phyloP scores from a whole-genome alignment of 192 early-diverging fungal species.

The Backusella australiensis region DNA sequence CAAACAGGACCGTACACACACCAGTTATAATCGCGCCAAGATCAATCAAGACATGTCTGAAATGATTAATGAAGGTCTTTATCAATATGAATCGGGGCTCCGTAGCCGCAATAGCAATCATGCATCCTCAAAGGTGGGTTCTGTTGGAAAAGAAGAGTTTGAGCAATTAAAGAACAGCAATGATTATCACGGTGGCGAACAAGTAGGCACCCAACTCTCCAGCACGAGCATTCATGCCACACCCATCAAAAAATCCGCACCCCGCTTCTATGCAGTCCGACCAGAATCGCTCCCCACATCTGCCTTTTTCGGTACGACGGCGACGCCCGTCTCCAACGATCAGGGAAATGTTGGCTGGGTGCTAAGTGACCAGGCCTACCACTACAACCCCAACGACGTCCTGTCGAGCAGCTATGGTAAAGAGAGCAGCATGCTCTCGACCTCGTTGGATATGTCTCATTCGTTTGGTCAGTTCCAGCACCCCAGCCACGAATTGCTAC shows the following conservation, averaged over 20 bases:
- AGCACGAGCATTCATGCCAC: not conserved
- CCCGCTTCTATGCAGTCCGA: conserved; percentile 54
- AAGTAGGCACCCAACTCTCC: not conserved
- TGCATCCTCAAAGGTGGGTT: conserved; percentile 52
- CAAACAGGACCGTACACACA: conserved; percentile 65
- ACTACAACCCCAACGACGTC: conserved; percentile 49
- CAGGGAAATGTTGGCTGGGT: conserved; percentile 76
- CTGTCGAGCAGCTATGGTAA: conserved; percentile 41
- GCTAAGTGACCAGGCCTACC: conserved; percentile 68
- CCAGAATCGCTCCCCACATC: conserved; percentile 27
- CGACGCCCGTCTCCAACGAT: conserved; percentile 26
- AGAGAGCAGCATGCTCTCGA: conserved; percentile 28
- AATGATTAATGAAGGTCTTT: conserved; percentile 94
- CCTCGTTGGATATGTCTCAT: conserved; percentile 48
- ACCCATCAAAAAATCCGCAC: conserved; percentile 13
- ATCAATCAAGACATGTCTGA: conserved; percentile 82
- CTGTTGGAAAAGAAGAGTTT: conserved; percentile 60
- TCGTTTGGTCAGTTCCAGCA: conserved; percentile 71
- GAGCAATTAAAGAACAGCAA: conserved; percentile 41
- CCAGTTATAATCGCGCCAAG: conserved; percentile 76
- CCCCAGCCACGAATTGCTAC: conserved; percentile 88
- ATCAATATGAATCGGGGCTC: conserved; percentile 78
- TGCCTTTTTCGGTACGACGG: conserved; percentile 5
- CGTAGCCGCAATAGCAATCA: conserved; percentile 27
- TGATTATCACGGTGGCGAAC: conserved; percentile 17